Conservation (phyloP, 176 grass and related monocot genomes). For the Rhipidocladum racemiflorum region DNA sequence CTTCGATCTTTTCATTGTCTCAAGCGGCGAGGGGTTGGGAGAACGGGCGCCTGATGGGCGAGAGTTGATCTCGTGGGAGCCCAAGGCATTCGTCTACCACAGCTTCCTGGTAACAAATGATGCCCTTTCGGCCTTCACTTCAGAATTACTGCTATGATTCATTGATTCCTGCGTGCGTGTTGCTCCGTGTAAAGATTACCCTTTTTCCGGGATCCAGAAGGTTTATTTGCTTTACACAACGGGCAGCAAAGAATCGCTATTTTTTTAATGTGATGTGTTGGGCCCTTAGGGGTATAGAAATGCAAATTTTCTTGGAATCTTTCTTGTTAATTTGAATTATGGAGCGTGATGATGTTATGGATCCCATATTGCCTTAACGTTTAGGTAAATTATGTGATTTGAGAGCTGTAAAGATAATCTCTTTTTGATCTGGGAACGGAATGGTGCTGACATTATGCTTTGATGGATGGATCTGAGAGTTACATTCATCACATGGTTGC, state of each 20-base stretch:
- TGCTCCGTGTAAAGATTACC: background rate
- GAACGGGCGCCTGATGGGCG: slow-evolving; percentile 83
- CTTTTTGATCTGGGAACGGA: background rate
- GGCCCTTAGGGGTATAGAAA: too few species aligned
- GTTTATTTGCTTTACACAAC: background rate
- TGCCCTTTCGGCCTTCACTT: too few species aligned
- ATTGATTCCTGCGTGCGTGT: background rate
- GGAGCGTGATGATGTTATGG: background rate
- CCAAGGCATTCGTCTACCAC: slow-evolving; percentile 77
- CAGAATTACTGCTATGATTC: too few species aligned
- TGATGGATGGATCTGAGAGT: background rate
- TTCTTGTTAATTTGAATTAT: background rate
- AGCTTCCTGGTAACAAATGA: slow-evolving; percentile 65
- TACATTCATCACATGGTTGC: background rate
- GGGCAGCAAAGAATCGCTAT: too few species aligned
- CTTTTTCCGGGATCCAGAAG: background rate
- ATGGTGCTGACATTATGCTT: background rate
- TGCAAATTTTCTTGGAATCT: background rate
- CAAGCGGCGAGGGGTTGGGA: slow-evolving; percentile 55
- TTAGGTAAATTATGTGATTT: background rate
- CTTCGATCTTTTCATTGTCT: background rate
- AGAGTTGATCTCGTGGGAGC: slow-evolving; percentile 94
- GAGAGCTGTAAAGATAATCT: background rate
- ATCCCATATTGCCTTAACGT: background rate
- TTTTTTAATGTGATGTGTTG: background rate